These are phyloP conservation scores for Fistulifera solaris DNA, from an alignment of 108 stramenopile genomes.

Conservation along the genomic window DNA sequence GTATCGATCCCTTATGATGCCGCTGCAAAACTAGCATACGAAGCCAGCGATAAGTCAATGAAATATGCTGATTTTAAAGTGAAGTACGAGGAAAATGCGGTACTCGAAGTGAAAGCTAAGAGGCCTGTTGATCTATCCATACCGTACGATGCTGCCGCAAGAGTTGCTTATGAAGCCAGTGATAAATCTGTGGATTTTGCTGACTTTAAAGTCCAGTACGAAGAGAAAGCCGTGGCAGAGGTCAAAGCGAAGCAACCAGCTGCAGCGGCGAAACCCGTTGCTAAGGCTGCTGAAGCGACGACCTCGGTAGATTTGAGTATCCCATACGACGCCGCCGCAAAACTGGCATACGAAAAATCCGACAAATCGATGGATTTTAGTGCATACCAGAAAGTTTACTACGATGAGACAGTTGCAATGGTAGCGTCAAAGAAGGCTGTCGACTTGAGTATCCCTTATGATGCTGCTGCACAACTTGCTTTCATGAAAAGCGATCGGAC, in stretches of 20 bases:
- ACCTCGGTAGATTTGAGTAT: slow-evolving; percentile 1
- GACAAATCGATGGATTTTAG: slow-evolving; percentile 38
- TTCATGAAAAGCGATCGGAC: slow-evolving; percentile 34
- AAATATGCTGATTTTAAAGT: slow-evolving; percentile 40
- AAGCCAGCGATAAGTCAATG: slow-evolving; percentile 32
- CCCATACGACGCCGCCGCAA: slow-evolving; percentile 40
- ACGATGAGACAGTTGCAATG: slow-evolving; percentile 25
- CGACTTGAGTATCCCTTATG: slow-evolving; percentile 21
- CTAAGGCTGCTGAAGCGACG: slow-evolving; percentile 8
- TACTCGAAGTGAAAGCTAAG: slow-evolving; percentile 11
- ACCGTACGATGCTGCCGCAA: slow-evolving; percentile 41
- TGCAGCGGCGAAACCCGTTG: not conserved
- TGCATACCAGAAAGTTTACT: slow-evolving; percentile 39
- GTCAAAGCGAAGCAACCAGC: slow-evolving; percentile 9
- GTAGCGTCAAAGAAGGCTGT: slow-evolving; percentile 5
- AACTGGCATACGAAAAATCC: slow-evolving; percentile 40
- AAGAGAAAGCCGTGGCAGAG: slow-evolving; percentile 25
- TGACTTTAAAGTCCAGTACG: slow-evolving; percentile 38
- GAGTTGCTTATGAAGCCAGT: slow-evolving; percentile 38
- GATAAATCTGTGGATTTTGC: slow-evolving; percentile 39
- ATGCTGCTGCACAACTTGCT: slow-evolving; percentile 39
- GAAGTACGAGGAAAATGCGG: slow-evolving; percentile 34
- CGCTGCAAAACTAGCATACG: slow-evolving; percentile 39
- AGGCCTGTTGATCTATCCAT: slow-evolving; percentile 7
- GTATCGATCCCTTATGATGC: slow-evolving; percentile 32